Conservation (phyloP, 306 rosid genomes). For the Crataegus laevigata region DNA sequence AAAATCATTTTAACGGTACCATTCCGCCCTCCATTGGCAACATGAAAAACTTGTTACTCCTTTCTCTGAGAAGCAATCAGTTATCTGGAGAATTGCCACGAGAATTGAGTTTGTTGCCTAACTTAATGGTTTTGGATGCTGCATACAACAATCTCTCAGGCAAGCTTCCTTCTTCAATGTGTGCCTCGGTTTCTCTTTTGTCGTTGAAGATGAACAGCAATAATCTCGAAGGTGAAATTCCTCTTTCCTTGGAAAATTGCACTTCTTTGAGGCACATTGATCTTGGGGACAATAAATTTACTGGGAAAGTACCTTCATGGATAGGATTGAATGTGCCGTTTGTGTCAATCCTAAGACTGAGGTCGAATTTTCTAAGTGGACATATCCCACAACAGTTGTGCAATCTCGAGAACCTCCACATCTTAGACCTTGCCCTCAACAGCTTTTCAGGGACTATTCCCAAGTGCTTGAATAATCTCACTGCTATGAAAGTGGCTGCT, state of each 20-base stretch:
- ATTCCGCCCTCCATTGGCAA: background rate
- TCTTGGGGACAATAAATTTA: background rate
- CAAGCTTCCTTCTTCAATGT: background rate
- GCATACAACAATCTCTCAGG: background rate
- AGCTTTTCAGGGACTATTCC: constrained; percentile 4
- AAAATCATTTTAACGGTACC: background rate
- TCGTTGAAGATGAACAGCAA: background rate
- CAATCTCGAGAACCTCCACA: background rate
- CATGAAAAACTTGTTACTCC: background rate
- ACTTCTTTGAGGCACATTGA: background rate
- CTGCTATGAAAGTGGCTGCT: too few species aligned
- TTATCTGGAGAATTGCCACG: background rate
- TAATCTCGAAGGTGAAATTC: background rate
- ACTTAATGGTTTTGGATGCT: background rate
- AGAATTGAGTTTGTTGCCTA: background rate
- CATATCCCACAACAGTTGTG: background rate
- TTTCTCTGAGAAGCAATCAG: background rate
- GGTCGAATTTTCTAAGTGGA: background rate
- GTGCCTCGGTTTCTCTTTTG: background rate
- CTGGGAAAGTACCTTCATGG: background rate
- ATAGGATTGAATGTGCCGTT: background rate
- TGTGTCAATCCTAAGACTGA: background rate
- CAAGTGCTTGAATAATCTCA: constrained; percentile 1
- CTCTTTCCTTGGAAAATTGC: background rate
- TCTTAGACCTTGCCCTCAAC: constrained; percentile 6